Conservation (phyloP, 345 rosid species). For the Cardamine resedifolia region DNA sequence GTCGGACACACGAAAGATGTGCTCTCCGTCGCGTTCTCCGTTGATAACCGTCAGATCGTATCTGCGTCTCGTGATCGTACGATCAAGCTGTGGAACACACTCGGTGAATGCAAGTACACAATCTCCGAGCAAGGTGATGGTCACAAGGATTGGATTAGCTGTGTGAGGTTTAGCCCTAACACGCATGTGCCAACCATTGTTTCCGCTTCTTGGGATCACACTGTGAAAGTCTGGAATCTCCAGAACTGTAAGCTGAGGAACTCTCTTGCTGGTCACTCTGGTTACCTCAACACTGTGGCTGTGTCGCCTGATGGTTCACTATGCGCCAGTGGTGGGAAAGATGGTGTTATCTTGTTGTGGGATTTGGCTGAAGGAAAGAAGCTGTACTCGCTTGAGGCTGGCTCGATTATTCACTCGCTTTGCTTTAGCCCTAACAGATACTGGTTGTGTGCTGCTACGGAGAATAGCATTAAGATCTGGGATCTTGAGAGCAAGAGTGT, state of each 20-base stretch:
- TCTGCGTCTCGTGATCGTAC: slow-evolving; percentile 92
- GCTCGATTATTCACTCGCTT: slow-evolving; percentile 65
- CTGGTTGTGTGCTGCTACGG: slow-evolving; percentile 89
- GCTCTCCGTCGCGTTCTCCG: slow-evolving; percentile 88
- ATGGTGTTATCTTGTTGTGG: slow-evolving; percentile 70
- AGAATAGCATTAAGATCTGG: slow-evolving; percentile 84
- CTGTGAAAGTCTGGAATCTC: slow-evolving; percentile 84
- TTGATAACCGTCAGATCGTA: slow-evolving; percentile 95
- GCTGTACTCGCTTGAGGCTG: slow-evolving; percentile 70
- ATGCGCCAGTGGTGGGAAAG: slow-evolving; percentile 83
- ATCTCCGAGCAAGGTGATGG: slow-evolving; percentile 76
- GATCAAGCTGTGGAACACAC: slow-evolving; percentile 93
- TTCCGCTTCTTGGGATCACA: slow-evolving; percentile 79
- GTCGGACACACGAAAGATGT: slow-evolving; percentile 97
- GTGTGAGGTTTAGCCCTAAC: slow-evolving; percentile 91
- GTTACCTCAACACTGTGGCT: slow-evolving; percentile 76
- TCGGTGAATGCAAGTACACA: slow-evolving; percentile 97
- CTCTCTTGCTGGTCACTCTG: slow-evolving; percentile 60
- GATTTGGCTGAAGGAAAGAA: slow-evolving; percentile 80
- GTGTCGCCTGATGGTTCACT: slow-evolving; percentile 79
- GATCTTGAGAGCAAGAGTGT: slow-evolving; percentile 89
- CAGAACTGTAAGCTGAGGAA: slow-evolving; percentile 71
- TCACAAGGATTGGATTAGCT: slow-evolving; percentile 89
- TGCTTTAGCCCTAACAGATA: slow-evolving; percentile 93
- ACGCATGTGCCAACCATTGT: slow-evolving; percentile 79